Evolutionary conservation across 371 early-diverging fungal species (phyloP), one percentile per base, ranked within the genome.

Genomic region (Dichotomocladium elegans): DNA sequence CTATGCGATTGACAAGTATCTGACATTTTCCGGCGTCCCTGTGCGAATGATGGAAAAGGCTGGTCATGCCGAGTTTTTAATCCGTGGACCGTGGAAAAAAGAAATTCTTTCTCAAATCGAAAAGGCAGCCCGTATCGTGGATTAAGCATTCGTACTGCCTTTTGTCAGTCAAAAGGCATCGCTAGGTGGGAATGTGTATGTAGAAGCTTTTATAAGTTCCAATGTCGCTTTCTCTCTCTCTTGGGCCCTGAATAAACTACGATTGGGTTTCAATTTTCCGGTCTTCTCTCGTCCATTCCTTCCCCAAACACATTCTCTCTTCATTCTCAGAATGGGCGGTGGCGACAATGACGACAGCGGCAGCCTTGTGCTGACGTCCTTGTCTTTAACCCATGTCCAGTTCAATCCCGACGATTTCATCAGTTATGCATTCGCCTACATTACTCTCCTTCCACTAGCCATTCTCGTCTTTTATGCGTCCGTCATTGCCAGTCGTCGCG

Each of bases 391-490:
- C 2, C 86, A 83, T 55, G 90, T 91, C 14, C 83, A 86, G 53
- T 91, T 84, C 58, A 68, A 81, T 46, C 71, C 77, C 12, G 26
- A 53, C 22, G 89, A 88, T 47, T 59, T 69, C 6, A 17, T 85
- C 21, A 72, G 79, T 2, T 73, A 80, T 44, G 42, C 61, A 2
- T 61, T 83, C 21, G 93, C 90, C 2, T 81, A 85, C 41, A 73
- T 86, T n/a, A 88, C 92, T 2, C 70, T 93, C 10, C 62, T 81
- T 6, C 96, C 96, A 1, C 65, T 94, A 43, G 83, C 85, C 34
- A 77, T 95, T 35, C 53, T 95, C 10, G 89, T 92, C 3, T 80
- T 86, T 27, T 93, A 94, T 69, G 79, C 71, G 2, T 89, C 91
- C 2, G 80, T 89, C 14, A 69, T 90, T 41, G 61, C 87, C 2